Evolutionary conservation across 2,329 filamentous ascomycete species (phyloP), one percentile per base, ranked within the genome.

Genomic region (Beauveria medogensis): DNA sequence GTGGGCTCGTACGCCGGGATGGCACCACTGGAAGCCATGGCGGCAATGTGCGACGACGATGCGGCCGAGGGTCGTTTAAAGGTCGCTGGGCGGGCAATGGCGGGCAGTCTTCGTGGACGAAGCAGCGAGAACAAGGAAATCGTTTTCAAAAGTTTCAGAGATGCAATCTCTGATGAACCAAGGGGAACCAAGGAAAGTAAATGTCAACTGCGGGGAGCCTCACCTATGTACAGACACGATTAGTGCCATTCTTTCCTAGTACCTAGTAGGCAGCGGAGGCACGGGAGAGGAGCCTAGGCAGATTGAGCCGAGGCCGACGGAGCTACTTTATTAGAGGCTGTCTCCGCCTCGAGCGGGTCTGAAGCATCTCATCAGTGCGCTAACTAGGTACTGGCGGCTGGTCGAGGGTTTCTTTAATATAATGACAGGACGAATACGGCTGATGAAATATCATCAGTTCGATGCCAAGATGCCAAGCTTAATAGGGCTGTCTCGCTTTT

Each of bases 1-100:
- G 90, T 92, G 59, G 77, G 74, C 73, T 83, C 74, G 67, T 89
- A 85, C 46, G 71, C 64, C 47, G 73, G 68, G 62, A 85, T 70
- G 62, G 71, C 68, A 56, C 74, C 72, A 43, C 65, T 60, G 63
- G 75, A 65, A 18, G 74, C 71, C 77, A 80, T 81, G 65, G 62
- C 69, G 67, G 41, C 18, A 37, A 16, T 37, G 34, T 37, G 34
- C 34, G 26, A 37, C n/a, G 55, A 16, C 18, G 47, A 9, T n/a
- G 16, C 12, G 18, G 8, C 26, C 1, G 12, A 22, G n/a, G n/a
- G 30, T 6, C 26, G 28, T n/a, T n/a, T 14, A 37, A 37, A 37
- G 12, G 34, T 37, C 5, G 12, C 12, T 14, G 34, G 34, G 34
- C 43, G 28, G 47, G 43, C 54, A 14, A 24, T 34, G 26, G 5